Evolutionary conservation across 805 yeast genomes (phyloP).

Genomic region (Candida oleophila): DNA sequence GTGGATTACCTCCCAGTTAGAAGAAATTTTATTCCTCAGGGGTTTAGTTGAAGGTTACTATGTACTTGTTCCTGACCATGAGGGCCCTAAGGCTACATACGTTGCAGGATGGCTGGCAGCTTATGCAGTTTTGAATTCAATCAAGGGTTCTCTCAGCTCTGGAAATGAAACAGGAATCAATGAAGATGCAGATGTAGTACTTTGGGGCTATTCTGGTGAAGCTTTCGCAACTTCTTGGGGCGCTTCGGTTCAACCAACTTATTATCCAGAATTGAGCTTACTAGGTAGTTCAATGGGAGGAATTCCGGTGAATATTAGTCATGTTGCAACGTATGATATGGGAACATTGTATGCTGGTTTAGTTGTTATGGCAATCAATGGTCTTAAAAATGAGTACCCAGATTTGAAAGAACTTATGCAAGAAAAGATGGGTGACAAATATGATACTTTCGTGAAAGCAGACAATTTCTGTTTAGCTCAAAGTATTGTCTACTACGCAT

Average conservation of each 20-base stretch:
- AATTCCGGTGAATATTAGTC: slow-evolving; percentile 22
- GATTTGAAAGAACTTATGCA: slow-evolving; percentile 11
- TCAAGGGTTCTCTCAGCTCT: slow-evolving; percentile 24
- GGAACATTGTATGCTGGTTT: slow-evolving; percentile 24
- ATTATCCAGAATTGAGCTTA: slow-evolving; percentile 5
- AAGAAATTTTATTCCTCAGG: slow-evolving; percentile 10
- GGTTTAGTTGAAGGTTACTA: slow-evolving; percentile 29
- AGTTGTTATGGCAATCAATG: slow-evolving; percentile 20
- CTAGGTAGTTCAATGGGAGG: slow-evolving; percentile 32
- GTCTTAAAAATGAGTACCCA: slow-evolving; percentile 24
- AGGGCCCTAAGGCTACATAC: slow-evolving; percentile 32
- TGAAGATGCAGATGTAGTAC: slow-evolving; percentile 17
- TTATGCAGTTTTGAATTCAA: slow-evolving; percentile 26
- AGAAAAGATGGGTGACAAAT: slow-evolving; percentile 1
- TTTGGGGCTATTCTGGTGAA: slow-evolving; percentile 43
- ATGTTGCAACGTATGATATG: slow-evolving; percentile 15
- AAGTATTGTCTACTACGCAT: background rate
- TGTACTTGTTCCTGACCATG: slow-evolving; percentile 34
- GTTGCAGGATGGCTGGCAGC: slow-evolving; percentile 32
- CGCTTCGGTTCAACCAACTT: slow-evolving; percentile 25
- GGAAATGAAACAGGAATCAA: slow-evolving; percentile 18
- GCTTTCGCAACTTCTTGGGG: slow-evolving; percentile 40
- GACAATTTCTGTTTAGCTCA: background rate
- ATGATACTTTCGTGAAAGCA: background rate
- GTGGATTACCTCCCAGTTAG: slow-evolving; percentile 13